Base-by-base conservation (phyloP, 164 flowering plant genomes). In the Hamamelis virginiana region DNA sequence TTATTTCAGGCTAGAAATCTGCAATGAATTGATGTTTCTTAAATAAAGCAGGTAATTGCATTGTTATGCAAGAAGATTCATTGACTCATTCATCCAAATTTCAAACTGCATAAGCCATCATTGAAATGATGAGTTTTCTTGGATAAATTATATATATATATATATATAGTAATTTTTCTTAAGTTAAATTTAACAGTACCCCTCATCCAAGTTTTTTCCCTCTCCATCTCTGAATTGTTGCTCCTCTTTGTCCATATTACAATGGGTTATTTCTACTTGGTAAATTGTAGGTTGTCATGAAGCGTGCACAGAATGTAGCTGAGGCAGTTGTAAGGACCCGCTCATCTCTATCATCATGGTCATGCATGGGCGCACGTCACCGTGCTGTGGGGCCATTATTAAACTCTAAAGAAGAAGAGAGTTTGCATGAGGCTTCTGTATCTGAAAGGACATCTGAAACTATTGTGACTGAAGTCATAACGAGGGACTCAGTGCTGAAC, bases 311-410 rank as follows among this genome's bases (percentile, higher is more conserved):
- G 66, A 84, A 86, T 78, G 97, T 90, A 19, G 97, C 98, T 62
- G 84, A 85, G 77, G 98, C 94, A 51, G 98, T 91, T 61, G 96
- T 84, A 46, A 85, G 80, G 76, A 87, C 92, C 28, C 97, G 88
- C 12, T 81, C 98, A 25, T 80, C 96, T 38, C 57, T 89, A 28
- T 78, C 92, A 55, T 85, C 95, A 69, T 92, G 98, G 99, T 82
- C 93, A 13, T 95, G 97, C 76, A 95, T 95, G 89, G 94, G 97
- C 59, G 89, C 97, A 21, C 90, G 96, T 6, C 87, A 95, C 9
- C 90, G 97, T 3, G 59, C 67, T 52, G 86, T 86, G 22, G 74
- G 71, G 19, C 60, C 83, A 43, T 38, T 69, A 41, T 41, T 75
- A 62, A 80, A 65, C 55, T 28, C 85, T n/a, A 80, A 78, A 70